Evolutionary conservation across 1,284 basidiomycete species (phyloP), one percentile per base, ranked within the genome.

Genomic region (Melampsora americana): DNA sequence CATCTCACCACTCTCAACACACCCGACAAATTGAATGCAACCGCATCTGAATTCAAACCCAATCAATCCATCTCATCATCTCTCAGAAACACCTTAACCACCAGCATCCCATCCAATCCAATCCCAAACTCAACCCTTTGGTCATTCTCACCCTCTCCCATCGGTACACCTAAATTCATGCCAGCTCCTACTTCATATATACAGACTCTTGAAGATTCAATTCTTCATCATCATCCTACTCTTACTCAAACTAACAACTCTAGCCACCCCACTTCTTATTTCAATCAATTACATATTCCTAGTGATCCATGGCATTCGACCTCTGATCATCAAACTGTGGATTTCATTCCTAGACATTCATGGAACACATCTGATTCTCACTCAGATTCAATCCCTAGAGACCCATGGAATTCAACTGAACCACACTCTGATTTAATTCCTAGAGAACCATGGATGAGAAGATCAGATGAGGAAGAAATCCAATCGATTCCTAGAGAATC

Each of bases 11-110:
- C 53, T n/a, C 18, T 59, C 18, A 23, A 23, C 53, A 30, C 26
- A 64, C 30, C 20, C 18, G 26, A 72, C 0, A 66, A 30, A 35
- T 62, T 73, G 20, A 73, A 64, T 59, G 70, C 61, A 16, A 50
- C 48, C 14, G 70, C 70, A 16, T 16, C 50, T 48, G 70, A 73
- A 59, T 73, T 73, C 35, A 73, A 73, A 35, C 70, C 70, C 0
- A 11, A 30, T 6, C 18, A 64, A 9, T 46, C 39, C 4, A 9
- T 53, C 1, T 26, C 68, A 42, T 9, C 20, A n/a, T 26, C 68
- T 20, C 35, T 35, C 53, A 9, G 0, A 4, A 16, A 12, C n/a
- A n/a, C n/a, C 18, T 32, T 50, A 16, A 16, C 35, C 23, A 5
- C 32, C 30, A 56, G n/a, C 68, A 39, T 50, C 7, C 35, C 28